These are phyloP conservation scores for Rhodotorula kratochvilovae DNA, from an alignment of 768 basidiomycete species.

Conservation along the genomic window DNA sequence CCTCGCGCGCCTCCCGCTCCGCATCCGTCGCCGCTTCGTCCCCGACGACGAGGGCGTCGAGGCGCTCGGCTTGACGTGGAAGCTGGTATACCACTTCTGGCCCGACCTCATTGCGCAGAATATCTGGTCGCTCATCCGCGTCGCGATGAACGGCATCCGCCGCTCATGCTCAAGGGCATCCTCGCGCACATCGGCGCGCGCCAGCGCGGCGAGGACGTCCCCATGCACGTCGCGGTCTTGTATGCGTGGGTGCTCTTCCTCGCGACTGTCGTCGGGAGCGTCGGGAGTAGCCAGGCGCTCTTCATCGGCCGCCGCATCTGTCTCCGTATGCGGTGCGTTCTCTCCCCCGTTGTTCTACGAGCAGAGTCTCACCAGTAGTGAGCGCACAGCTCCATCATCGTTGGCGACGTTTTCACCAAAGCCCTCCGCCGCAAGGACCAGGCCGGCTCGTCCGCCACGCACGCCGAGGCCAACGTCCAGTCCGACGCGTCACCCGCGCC, in stretches of 20 bases:
- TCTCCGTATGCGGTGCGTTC: constrained; percentile 16
- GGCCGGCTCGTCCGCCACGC: constrained; percentile 39
- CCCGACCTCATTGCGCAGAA: constrained; percentile 21
- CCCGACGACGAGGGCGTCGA: background rate
- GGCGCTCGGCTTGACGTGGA: constrained; percentile 16
- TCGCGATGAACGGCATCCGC: constrained; percentile 48
- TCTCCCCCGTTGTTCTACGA: too few species aligned
- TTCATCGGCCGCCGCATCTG: constrained; percentile 49
- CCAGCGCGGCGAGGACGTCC: constrained; percentile 41
- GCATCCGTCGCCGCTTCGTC: constrained; percentile 8
- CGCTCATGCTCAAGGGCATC: constrained; percentile 48
- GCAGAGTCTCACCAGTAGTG: background rate
- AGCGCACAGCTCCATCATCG: constrained; percentile 46
- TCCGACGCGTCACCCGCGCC: background rate
- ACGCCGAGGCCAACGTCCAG: background rate
- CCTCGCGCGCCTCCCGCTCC: background rate
- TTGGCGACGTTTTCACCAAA: constrained; percentile 50
- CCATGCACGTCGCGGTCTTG: constrained; percentile 48
- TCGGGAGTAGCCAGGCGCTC: constrained; percentile 46
- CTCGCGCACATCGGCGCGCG: constrained; percentile 47
- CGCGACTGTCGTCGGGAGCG: constrained; percentile 44
- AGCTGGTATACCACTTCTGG: constrained; percentile 24
- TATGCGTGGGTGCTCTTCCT: constrained; percentile 49
- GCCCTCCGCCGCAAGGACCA: constrained; percentile 49
- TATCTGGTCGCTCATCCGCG: constrained; percentile 41